Evolutionary conservation across 116 monocot genomes (phyloP).

Genomic region (Posidonia oceanica): DNA sequence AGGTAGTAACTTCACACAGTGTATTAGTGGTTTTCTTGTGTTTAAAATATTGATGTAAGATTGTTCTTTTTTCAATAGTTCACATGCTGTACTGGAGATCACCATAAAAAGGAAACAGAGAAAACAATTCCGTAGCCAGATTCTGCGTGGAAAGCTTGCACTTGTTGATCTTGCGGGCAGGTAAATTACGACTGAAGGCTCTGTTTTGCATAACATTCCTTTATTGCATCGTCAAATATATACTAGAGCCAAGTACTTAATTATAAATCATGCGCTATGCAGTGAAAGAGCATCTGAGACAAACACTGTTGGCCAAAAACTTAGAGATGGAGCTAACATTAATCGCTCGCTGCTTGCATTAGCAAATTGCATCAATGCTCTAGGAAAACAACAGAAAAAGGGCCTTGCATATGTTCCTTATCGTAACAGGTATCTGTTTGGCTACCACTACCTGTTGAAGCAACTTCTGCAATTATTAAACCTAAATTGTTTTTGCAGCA

Average conservation of each 20-base stretch:
- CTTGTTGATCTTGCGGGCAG: constrained; percentile 98
- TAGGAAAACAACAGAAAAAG: constrained; percentile 94
- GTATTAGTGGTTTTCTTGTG: background rate
- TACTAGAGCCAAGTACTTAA: background rate
- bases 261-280: constrained; percentile 6
- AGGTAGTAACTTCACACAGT: background rate
- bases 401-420: constrained; percentile 99
- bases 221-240: background rate
- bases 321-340: constrained; percentile 96
- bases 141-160: constrained; percentile 93
- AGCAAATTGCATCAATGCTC: constrained; percentile 96
- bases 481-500: constrained; percentile 28
- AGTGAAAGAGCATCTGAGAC: constrained; percentile 98
- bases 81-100: constrained; percentile 96
- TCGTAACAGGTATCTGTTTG: constrained; percentile 70
- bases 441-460: background rate
- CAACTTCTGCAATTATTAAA: background rate
- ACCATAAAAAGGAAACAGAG: constrained; percentile 79
- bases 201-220: background rate
- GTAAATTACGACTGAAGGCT: constrained; percentile 12
- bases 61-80: constrained; percentile 24
- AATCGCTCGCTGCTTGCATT: constrained; percentile 94
- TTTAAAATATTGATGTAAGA: background rate
- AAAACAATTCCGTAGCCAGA: constrained; percentile 47
- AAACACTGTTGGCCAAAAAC: constrained; percentile 79